These are phyloP conservation scores for Trichoderma aggressivum DNA, from an alignment of 2,329 filamentous ascomycete genomes.

Conservation along the genomic window DNA sequence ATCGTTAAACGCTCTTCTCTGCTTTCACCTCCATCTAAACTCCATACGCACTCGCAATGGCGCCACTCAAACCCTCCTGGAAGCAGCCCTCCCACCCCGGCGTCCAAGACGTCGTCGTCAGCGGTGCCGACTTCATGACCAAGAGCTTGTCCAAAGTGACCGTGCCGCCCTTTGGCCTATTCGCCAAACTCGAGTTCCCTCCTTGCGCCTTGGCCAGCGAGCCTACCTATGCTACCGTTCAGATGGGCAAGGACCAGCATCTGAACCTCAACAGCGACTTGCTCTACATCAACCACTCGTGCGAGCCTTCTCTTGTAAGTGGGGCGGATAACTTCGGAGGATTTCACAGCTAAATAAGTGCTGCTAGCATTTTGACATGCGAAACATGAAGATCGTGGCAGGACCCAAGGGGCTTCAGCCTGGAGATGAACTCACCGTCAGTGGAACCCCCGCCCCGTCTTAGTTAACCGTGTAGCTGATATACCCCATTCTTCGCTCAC, in stretches of 20 bases:
- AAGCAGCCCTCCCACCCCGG: conserved; percentile 57
- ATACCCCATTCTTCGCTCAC: not conserved
- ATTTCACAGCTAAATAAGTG: not conserved
- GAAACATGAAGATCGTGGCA: conserved; percentile 54
- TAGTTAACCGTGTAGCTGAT: not conserved
- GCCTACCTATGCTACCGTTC: conserved; percentile 63
- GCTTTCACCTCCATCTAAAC: not conserved
- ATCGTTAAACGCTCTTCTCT: not conserved
- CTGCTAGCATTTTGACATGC: conserved; percentile 57
- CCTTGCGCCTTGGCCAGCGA: conserved; percentile 54
- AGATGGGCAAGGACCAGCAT: conserved; percentile 54
- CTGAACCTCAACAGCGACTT: conserved; percentile 63
- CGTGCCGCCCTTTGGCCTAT: conserved; percentile 61
- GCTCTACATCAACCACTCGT: conserved; percentile 66
- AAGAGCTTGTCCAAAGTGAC: conserved; percentile 56
- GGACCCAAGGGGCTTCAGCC: conserved; percentile 52
- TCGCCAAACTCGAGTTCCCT: conserved; percentile 64
- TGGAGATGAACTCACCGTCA: conserved; percentile 58
- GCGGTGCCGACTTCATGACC: conserved; percentile 53
- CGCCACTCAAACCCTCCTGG: conserved; percentile 58
- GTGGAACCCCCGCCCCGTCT: conserved; percentile 19
- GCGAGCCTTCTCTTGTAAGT: conserved; percentile 62
- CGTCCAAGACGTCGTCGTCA: conserved; percentile 55
- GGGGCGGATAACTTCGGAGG: not conserved
- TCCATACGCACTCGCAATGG: conserved; percentile 36